Evolutionary conservation across 371 early-diverging fungal species (phyloP).

Genomic region (Parasitella parasitica): DNA sequence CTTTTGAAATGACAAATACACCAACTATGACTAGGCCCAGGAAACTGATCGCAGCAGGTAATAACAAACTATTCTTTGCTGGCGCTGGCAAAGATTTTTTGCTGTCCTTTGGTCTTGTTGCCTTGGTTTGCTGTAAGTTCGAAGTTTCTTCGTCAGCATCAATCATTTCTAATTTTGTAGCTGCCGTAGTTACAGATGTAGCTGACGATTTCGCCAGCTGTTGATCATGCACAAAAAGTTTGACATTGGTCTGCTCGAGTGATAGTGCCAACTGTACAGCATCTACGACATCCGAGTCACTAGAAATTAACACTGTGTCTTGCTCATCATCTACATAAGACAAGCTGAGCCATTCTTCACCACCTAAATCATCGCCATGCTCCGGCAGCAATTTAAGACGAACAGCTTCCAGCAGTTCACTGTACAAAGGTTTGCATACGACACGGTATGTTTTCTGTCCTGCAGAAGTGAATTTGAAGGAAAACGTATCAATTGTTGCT

Average conservation of each 20-base stretch:
- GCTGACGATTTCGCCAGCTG: background rate
- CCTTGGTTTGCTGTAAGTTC: background rate
- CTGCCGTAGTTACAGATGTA: background rate
- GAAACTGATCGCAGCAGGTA: conserved; percentile 47
- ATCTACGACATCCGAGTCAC: conserved; percentile 77
- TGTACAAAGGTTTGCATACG: conserved; percentile 48
- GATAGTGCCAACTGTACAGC: conserved; percentile 76
- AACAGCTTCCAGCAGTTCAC: conserved; percentile 52
- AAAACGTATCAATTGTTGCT: conserved; percentile 40
- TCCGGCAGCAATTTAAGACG: conserved; percentile 29
- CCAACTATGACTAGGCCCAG: conserved; percentile 46
- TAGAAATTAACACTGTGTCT: conserved; percentile 75
- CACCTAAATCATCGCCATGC: conserved; percentile 21
- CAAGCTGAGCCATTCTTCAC: conserved; percentile 54
- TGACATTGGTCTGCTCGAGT: conserved; percentile 68
- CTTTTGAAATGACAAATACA: conserved; percentile 39
- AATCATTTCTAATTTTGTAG: background rate
- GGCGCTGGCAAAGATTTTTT: conserved; percentile 9
- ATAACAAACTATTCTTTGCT: conserved; percentile 27
- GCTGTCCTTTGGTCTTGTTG: background rate
- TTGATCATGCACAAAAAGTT: conserved; percentile 61
- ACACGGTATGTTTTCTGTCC: conserved; percentile 77
- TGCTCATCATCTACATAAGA: conserved; percentile 88
- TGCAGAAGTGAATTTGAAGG: conserved; percentile 77
- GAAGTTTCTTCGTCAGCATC: background rate